These are phyloP conservation scores for Sporisorium sorghi DNA, from an alignment of 1,284 basidiomycete species.

Conservation along the genomic window DNA sequence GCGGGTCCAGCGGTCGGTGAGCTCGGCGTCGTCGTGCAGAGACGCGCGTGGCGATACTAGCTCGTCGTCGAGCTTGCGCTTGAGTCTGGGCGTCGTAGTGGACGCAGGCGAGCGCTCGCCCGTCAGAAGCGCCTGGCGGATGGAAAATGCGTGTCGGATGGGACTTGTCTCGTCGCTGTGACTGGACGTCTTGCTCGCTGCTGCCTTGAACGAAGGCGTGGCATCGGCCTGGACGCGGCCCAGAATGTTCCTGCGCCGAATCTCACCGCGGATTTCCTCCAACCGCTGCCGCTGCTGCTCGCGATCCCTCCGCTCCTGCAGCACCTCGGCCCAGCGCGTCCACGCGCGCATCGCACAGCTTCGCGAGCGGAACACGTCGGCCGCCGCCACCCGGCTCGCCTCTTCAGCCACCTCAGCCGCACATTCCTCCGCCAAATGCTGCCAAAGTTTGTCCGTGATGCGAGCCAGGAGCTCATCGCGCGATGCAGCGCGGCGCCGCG, in stretches of 20 bases:
- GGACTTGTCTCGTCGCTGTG: conserved; percentile 12
- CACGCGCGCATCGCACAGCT: conserved; percentile 17
- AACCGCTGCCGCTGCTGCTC: conserved; percentile 22
- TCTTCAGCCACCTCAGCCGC: conserved; percentile 14
- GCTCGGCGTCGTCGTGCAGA: conserved; percentile 13
- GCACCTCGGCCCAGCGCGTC: conserved; percentile 23
- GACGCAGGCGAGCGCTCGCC: conserved; percentile 11
- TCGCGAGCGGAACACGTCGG: conserved; percentile 21
- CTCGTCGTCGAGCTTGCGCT: conserved; percentile 29
- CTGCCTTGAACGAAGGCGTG: conserved; percentile 2
- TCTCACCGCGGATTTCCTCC: conserved; percentile 28
- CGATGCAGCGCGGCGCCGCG: conserved; percentile 24
- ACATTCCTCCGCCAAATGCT: conserved; percentile 19
- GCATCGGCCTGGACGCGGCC: conserved; percentile 18
- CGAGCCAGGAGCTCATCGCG: conserved; percentile 19
- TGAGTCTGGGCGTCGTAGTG: not conserved
- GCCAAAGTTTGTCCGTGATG: conserved; percentile 24
- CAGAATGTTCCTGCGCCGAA: conserved; percentile 27
- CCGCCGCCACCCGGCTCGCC: conserved; percentile 21
- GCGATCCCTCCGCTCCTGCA: conserved; percentile 31
- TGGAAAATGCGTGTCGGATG: conserved; percentile 22
- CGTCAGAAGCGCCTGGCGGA: conserved; percentile 32
- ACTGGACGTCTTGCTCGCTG: not conserved
- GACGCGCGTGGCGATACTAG: not conserved
- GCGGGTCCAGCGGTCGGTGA: conserved; percentile 23